These are phyloP conservation scores for Termitomyces eurrhizus DNA, from an alignment of 768 basidiomycete genomes.

Conservation along the genomic window DNA sequence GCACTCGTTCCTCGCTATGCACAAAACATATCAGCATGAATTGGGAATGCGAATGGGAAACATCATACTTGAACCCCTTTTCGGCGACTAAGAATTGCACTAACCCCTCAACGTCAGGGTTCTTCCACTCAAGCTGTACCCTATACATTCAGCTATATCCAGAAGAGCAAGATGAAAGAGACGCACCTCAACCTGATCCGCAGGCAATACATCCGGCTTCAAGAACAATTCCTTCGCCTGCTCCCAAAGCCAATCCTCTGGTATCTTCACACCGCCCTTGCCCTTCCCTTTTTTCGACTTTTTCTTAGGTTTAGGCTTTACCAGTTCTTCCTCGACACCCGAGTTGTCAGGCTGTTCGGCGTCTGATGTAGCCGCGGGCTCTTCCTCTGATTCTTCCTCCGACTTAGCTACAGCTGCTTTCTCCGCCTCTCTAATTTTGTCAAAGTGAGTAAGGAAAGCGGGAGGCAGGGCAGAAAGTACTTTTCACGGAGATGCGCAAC, in stretches of 20 bases:
- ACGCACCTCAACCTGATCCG: constrained; percentile 77
- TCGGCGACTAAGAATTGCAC: constrained; percentile 91
- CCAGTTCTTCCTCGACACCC: constrained; percentile 23
- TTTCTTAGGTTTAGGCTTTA: constrained; percentile 35
- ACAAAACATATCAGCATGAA: constrained; percentile 3
- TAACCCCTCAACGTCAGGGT: constrained; percentile 89
- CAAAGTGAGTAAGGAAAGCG: background rate
- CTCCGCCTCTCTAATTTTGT: constrained; percentile 35
- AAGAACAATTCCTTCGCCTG: constrained; percentile 89
- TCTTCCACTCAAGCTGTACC: constrained; percentile 85
- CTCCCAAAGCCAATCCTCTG: constrained; percentile 97
- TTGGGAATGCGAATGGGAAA: background rate
- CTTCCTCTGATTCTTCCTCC: constrained; percentile 27
- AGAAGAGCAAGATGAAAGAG: background rate
- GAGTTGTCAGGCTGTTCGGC: constrained; percentile 35
- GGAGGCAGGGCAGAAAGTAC: constrained; percentile 30
- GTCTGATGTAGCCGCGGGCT: constrained; percentile 43
- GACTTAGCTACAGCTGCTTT: constrained; percentile 33
- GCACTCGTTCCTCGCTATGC: constrained; percentile 91
- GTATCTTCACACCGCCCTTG: constrained; percentile 75
- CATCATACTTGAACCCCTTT: constrained; percentile 89
- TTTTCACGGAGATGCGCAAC: constrained; percentile 78
- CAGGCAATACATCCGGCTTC: constrained; percentile 85
- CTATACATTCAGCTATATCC: background rate
- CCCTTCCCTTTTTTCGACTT: constrained; percentile 48